Conservation (phyloP, 1,284 basidiomycete species). For the Trametes hirsuta region DNA sequence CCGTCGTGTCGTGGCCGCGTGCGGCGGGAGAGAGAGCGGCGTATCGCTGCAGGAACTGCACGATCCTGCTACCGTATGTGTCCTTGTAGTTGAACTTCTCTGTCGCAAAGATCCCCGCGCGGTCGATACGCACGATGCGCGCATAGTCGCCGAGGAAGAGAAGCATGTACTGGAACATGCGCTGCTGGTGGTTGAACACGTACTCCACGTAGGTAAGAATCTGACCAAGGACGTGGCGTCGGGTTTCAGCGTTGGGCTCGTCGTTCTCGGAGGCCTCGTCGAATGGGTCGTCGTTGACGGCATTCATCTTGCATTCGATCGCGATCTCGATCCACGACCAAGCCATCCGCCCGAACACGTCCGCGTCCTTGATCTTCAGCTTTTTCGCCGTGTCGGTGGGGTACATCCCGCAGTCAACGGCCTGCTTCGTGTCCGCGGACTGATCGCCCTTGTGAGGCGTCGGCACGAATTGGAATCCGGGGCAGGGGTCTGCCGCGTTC, state of each 20-base stretch:
- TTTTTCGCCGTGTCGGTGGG: neutral
- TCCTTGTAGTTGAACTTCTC: conserved; percentile 11
- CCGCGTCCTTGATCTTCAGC: neutral
- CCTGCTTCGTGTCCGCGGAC: neutral
- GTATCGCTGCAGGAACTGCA: conserved; percentile 11
- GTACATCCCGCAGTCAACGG: conserved; percentile 8
- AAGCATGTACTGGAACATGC: conserved; percentile 6
- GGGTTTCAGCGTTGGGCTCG: neutral
- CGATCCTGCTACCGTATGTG: neutral
- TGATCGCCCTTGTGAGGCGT: neutral
- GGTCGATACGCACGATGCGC: conserved; percentile 16
- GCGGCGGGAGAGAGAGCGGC: neutral
- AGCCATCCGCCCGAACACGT: neutral
- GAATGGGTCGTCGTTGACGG: neutral
- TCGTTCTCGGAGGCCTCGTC: neutral
- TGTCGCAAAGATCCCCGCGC: conserved; percentile 10
- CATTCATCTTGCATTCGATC: conserved; percentile 3
- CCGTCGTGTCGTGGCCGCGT: conserved; percentile 14
- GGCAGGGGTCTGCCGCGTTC: conserved; percentile 4
- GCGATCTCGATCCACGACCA: neutral
- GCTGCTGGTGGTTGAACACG: conserved; percentile 13
- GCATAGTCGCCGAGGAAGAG: conserved; percentile 14
- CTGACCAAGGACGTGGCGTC: neutral
- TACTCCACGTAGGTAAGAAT: conserved; percentile 10
- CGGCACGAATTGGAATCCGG: neutral